Evolutionary conservation across 2,329 filamentous ascomycete species (phyloP).

Genomic region (Malbranchea cinnamomea): DNA sequence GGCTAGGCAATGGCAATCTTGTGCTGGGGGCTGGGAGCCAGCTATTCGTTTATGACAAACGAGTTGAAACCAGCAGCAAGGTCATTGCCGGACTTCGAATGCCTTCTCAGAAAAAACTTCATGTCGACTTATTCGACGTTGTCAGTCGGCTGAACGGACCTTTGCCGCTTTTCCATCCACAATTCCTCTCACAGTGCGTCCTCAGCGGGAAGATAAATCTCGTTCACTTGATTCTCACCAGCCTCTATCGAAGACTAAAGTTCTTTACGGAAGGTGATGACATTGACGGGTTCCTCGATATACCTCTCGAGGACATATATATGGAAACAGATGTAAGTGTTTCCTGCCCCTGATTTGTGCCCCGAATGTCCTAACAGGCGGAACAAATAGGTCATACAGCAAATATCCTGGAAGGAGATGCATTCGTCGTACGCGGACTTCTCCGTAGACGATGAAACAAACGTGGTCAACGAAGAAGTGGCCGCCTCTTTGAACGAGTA

Average conservation of each 20-base stretch:
- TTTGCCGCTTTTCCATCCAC: slow-evolving; percentile 80
- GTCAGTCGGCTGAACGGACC: slow-evolving; percentile 76
- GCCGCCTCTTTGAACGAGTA: slow-evolving; percentile 60
- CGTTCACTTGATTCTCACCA: slow-evolving; percentile 58
- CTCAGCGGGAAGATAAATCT: slow-evolving; percentile 59
- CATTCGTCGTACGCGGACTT: slow-evolving; percentile 38
- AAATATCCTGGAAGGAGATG: slow-evolving; percentile 32
- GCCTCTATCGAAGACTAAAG: slow-evolving; percentile 61
- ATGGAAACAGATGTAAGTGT: slow-evolving; percentile 29
- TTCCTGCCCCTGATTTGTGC: neutral
- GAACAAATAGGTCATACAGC: slow-evolving; percentile 21
- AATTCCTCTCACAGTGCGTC: slow-evolving; percentile 76
- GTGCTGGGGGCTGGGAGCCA: slow-evolving; percentile 86
- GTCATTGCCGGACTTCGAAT: slow-evolving; percentile 42
- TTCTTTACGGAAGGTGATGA: slow-evolving; percentile 69
- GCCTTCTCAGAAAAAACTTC: slow-evolving; percentile 31
- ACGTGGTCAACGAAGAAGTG: slow-evolving; percentile 54
- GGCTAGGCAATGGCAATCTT: slow-evolving; percentile 72
- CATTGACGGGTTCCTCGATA: slow-evolving; percentile 62
- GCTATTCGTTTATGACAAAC: slow-evolving; percentile 67
- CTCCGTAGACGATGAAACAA: slow-evolving; percentile 39
- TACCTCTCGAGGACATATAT: slow-evolving; percentile 35
- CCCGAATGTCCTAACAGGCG: slow-evolving; percentile 8
- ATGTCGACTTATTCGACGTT: slow-evolving; percentile 62
- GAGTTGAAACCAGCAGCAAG: slow-evolving; percentile 49